A percentile compares a stretch with the other conserved stretches of the same genome.
phyloP scores from a whole-genome alignment of 1,284 basidiomycete genomes.

The Ganoderma resinaceum region DNA sequence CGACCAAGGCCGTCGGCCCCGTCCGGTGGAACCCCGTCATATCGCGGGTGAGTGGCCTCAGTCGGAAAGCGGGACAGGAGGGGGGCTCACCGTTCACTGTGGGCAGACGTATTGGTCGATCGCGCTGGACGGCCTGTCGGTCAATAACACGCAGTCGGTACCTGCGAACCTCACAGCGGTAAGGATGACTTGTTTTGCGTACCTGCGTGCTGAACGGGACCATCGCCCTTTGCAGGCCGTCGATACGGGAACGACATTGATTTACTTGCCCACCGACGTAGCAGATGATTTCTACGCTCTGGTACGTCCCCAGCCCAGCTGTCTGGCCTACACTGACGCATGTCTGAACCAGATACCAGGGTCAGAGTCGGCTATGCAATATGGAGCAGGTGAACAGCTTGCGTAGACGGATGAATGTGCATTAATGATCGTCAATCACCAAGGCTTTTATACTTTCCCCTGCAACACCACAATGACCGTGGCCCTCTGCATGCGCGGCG shows the following conservation, averaged over 20 bases:
- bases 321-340: not conserved
- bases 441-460: constrained; percentile 60
- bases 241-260: constrained; percentile 67
- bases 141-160: constrained; percentile 38
- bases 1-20: constrained; percentile 52
- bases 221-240: constrained; percentile 51
- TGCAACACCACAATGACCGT: constrained; percentile 48
- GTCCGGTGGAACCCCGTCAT: constrained; percentile 60
- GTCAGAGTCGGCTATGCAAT: constrained; percentile 47
- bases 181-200: constrained; percentile 15
- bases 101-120: constrained; percentile 65
- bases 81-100: not conserved
- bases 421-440: not conserved
- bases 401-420: not conserved
- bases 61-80: not conserved
- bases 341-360: constrained; percentile 52
- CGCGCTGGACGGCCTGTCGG: constrained; percentile 48
- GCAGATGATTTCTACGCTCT: constrained; percentile 50
- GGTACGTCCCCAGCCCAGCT: constrained; percentile 37
- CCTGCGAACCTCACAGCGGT: constrained; percentile 47
- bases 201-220: not conserved
- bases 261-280: constrained; percentile 55
- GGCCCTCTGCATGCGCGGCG: constrained; percentile 61
- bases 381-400: constrained; percentile 47
- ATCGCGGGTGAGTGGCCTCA: constrained; percentile 47